These are phyloP conservation scores for Blastobotrys terrestris DNA, from an alignment of 805 yeast species.

Conservation along the genomic window DNA sequence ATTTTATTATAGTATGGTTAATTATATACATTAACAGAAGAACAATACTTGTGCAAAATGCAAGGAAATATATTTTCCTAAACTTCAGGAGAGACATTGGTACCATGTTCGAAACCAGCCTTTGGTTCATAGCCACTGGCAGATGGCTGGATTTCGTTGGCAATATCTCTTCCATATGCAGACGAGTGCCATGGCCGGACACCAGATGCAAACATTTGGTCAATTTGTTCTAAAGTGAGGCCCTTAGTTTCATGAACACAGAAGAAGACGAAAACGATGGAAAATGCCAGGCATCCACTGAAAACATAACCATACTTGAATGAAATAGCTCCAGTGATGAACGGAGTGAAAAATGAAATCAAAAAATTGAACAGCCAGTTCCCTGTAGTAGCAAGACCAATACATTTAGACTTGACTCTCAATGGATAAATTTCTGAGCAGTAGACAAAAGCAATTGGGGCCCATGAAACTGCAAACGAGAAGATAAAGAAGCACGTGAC, in stretches of 20 bases:
- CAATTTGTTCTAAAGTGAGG: conserved; percentile 71
- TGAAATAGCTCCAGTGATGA: conserved; percentile 53
- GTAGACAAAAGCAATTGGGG: conserved; percentile 61
- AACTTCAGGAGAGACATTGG: not conserved
- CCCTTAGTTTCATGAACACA: conserved; percentile 76
- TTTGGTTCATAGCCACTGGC: not conserved
- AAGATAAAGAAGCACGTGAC: conserved; percentile 48
- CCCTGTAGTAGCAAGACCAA: conserved; percentile 51
- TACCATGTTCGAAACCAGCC: conserved; percentile 1
- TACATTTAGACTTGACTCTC: conserved; percentile 55
- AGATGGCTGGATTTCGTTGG: conserved; percentile 2
- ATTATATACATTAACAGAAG: not conserved
- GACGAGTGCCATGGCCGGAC: conserved; percentile 12
- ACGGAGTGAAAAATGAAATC: conserved; percentile 64
- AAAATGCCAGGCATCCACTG: conserved; percentile 53
- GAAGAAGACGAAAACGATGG: conserved; percentile 64
- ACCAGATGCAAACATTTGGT: conserved; percentile 20
- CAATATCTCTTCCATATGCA: not conserved
- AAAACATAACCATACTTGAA: conserved; percentile 62
- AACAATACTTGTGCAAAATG: not conserved
- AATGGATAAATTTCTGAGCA: conserved; percentile 61
- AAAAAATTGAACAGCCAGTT: conserved; percentile 41
- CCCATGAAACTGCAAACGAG: conserved; percentile 53
- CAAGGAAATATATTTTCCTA: not conserved
- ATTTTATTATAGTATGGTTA: not conserved